Conservation (phyloP, 2,329 filamentous ascomycete species). For the Hypoxylon sp. region DNA sequence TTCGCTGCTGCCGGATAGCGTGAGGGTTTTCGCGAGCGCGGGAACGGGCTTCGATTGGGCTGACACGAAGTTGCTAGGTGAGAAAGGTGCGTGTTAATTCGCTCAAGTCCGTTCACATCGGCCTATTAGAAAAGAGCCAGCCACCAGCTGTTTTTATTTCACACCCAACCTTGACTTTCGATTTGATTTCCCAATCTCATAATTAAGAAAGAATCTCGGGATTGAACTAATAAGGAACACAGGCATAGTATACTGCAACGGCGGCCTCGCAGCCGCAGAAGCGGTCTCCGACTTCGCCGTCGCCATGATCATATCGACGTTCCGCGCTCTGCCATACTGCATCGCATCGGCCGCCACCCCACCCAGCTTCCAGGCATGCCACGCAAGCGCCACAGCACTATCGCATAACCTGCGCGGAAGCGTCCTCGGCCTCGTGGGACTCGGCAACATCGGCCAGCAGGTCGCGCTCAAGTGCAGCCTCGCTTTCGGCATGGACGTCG, state of each 20-base stretch:
- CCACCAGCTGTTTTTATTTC: neutral
- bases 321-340: conserved; percentile 77
- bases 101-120: neutral
- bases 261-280: conserved; percentile 78
- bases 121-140: neutral
- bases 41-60: conserved; percentile 76
- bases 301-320: conserved; percentile 77
- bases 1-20: conserved; percentile 65
- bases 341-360: conserved; percentile 64
- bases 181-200: neutral
- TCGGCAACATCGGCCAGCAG: conserved; percentile 76
- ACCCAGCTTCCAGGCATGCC: conserved; percentile 69
- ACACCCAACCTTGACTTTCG: neutral
- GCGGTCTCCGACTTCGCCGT: conserved; percentile 80
- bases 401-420: conserved; percentile 76
- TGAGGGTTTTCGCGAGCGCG: conserved; percentile 71
- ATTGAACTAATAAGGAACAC: neutral
- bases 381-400: conserved; percentile 70
- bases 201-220: neutral
- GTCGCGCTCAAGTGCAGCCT: conserved; percentile 71
- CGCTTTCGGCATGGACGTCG: conserved; percentile 77
- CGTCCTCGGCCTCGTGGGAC: conserved; percentile 76
- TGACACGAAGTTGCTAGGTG: conserved; percentile 71
- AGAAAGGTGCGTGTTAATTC: conserved; percentile 63
- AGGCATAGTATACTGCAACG: conserved; percentile 81